A percentile compares a stretch with the other conserved stretches of the same genome.
Evolutionary conservation across 805 yeast species (phyloP).

Genomic region (Candida tibetensis): DNA sequence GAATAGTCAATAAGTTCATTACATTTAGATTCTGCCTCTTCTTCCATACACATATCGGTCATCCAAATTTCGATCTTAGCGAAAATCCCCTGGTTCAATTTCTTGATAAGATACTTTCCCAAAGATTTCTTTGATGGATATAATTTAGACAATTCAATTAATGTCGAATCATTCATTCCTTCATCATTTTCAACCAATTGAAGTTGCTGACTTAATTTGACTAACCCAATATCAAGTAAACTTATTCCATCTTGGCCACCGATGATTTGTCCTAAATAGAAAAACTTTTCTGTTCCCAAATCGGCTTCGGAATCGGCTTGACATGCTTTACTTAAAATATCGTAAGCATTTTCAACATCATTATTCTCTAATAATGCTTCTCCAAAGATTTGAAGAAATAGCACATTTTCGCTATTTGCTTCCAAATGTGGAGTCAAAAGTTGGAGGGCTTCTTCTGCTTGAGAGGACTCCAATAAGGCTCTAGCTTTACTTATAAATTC

Average conservation of each 20-base stretch:
- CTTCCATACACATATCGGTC: conserved; percentile 96
- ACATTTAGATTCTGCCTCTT: conserved; percentile 80
- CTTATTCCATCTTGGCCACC: conserved; percentile 78
- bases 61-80: conserved; percentile 93
- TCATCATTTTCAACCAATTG: conserved; percentile 28
- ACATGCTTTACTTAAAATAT: conserved; percentile 56
- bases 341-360: conserved; percentile 74
- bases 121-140: conserved; percentile 23
- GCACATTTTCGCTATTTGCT: conserved; percentile 33
- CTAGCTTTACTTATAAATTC: conserved; percentile 35
- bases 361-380: conserved; percentile 80
- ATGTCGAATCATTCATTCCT: conserved; percentile 21
- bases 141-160: conserved; percentile 23
- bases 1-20: conserved; percentile 66
- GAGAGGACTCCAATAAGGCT: conserved; percentile 44
- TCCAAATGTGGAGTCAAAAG: conserved; percentile 39
- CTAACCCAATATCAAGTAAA: conserved; percentile 61
- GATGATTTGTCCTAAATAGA: conserved; percentile 85
- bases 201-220: conserved; percentile 38
- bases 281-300: conserved; percentile 74
- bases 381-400: conserved; percentile 60
- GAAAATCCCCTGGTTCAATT: conserved; percentile 73
- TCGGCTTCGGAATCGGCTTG: conserved; percentile 66
- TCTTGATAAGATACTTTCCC: conserved; percentile 43
- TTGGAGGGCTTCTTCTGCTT: conserved; percentile 54